Base-by-base conservation (phyloP, 2,329 filamentous ascomycete species). In the Colletotrichum coccodes region DNA sequence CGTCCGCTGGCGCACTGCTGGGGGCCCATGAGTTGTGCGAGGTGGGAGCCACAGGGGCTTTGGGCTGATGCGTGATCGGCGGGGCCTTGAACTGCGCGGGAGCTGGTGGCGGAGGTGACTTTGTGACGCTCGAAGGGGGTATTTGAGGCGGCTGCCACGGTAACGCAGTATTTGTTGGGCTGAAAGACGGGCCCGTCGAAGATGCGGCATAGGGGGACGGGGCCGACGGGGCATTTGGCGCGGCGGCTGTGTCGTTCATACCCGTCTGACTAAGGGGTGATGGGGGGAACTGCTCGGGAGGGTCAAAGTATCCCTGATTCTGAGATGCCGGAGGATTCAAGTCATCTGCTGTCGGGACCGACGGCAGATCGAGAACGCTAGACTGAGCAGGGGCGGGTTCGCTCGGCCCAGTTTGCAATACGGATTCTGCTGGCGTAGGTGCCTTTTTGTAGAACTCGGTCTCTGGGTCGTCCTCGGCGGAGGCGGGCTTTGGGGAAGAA, bases 401-500 rank as follows among this genome's bases (percentile, higher is more conserved):
- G 42, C 46, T 68, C 0, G 79, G 76, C 4, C 71, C 71, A 32
- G 75, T 75, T 26, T 73, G 74, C 18, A 68, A 71, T 11, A 38
- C 60, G 70, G 75, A 64, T 69, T 73, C 65, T 18, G 73, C 75
- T 21, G 77, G 76, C 40, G 79, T 75, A 60, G 70, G 40, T 36
- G 70, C 16, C 18, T 56, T 42, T 30, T 70, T 63, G 50, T 72
- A 70, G 16, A 62, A 65, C n/a, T 67, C 82, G 3, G 79, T 79
- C 54, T 89, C 87, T 0, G 85, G 81, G 0, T 78, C 83, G 56
- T 90, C 87, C 66, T 91, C 89, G 38, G 86, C 81, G 6, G 83
- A 84, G 16, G 80, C 84, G 0, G 81, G 79, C 14, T 79, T 80
- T 23, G 66, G 61, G 1, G 82, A 79, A 50, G 70, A 75, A 0